Conservation (phyloP, 257 asterid genomes). For the Hygrophila difformis region DNA sequence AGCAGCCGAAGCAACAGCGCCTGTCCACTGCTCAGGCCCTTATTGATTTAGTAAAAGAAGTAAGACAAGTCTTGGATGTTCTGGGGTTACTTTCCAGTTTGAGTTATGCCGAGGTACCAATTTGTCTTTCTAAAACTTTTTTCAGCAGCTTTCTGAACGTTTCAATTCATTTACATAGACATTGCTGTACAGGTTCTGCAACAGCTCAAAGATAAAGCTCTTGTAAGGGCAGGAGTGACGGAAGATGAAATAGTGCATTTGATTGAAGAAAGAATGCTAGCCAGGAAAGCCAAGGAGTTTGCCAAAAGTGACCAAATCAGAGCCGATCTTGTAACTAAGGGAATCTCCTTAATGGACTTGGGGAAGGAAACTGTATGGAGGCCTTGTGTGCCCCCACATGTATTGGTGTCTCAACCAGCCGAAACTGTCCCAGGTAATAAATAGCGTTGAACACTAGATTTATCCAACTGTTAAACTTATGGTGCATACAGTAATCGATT, state of each 20-base stretch:
- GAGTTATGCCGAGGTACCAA: constrained; percentile 24
- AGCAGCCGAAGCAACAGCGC: constrained; percentile 23
- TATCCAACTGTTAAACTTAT: too few relatives aligned
- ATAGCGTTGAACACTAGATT: too few relatives aligned
- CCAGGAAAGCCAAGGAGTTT: constrained; percentile 55
- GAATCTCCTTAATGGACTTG: constrained; percentile 72
- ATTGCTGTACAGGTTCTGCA: constrained; percentile 46
- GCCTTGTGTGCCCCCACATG: constrained; percentile 54
- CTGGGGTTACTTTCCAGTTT: constrained; percentile 27
- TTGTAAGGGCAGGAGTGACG: constrained; percentile 53
- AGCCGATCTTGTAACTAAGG: constrained; percentile 46
- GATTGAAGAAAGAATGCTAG: constrained; percentile 55
- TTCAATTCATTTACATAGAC: not conserved
- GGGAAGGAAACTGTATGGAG: constrained; percentile 83
- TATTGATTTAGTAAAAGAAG: constrained; percentile 18
- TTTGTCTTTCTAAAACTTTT: not conserved
- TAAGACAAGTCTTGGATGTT: constrained; percentile 20
- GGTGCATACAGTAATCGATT: too few relatives aligned
- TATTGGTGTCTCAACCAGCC: too few relatives aligned
- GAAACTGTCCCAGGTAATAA: not conserved
- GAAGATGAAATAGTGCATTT: constrained; percentile 44
- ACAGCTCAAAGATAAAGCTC: constrained; percentile 77
- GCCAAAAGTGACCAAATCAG: constrained; percentile 60
- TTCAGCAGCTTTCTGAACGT: not conserved
- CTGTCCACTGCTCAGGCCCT: constrained; percentile 17